Evolutionary conservation across 768 basidiomycete genomes (phyloP), one percentile per base, ranked within the genome.

Genomic region (Fibroporia radiculosa): DNA sequence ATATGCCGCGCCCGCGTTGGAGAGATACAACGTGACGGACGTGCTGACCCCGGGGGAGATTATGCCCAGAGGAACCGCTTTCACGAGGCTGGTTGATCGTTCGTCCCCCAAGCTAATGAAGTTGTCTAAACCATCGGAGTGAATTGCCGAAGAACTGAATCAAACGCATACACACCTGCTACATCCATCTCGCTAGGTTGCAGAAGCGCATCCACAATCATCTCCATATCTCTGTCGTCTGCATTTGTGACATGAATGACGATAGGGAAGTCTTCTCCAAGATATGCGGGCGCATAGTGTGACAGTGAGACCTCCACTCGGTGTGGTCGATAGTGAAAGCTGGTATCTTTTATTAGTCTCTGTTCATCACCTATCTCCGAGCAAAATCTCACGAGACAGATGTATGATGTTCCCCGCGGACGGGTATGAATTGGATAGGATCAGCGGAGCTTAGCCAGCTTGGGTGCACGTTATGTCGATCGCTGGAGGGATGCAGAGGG

Each of bases 191-290:
- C 86, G 2, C 77, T 74, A 1, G 92, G 92, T 43, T 90, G 89
- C 26, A 97, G 62, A 45, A 95, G 68, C 4, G 87, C 73, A 44
- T 92, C 86, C 8, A 91, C 66, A 4, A 72, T 65, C 11, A 89
- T 64, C 13, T 86, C 78, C 10, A 97, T 62, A 20, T 80, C 72
- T 16, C 78, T 69, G 36, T 77, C 75, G 58, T 96, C 92, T 4
- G 66, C 56, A 57, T 93, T 96, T 3, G 66, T 75, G 12, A 95
- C 70, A 36, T 77, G 70, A 32, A 97, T 67, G 10, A 60, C 58
- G 52, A 97, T 82, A 0, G 85, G 81, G 56, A 85, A 88, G 35
- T 75, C 72, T 60, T 96, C 93, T 49, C 86, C 82, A 27, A 95
- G 62, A 59, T 83, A 87, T 1, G 89, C 90, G 0, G 86, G 84